phyloP scores from a whole-genome alignment of 305 asterid genomes.

The Fraxinus xanthoxyloides region DNA sequence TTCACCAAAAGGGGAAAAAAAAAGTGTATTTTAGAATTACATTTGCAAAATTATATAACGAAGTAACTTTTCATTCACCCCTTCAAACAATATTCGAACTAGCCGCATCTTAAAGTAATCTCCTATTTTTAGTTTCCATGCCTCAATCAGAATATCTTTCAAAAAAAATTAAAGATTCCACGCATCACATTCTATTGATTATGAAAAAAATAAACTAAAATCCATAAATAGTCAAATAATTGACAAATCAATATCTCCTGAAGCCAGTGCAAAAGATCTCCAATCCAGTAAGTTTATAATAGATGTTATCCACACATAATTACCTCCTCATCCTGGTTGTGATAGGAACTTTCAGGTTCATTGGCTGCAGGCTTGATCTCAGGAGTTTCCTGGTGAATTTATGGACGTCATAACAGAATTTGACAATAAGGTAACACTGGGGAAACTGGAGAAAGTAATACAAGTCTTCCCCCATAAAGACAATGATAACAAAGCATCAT shows the following conservation, averaged over 20 bases:
- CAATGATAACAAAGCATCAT: not conserved
- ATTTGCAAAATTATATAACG: not conserved
- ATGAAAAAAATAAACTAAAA: not conserved
- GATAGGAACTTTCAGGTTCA: slow-evolving; percentile 28
- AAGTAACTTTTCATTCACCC: not conserved
- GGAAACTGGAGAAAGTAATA: slow-evolving; percentile 14
- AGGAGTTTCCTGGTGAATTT: slow-evolving; percentile 32
- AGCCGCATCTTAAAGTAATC: not conserved
- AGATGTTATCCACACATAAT: slow-evolving; percentile 1
- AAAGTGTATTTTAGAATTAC: not conserved
- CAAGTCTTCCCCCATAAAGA: not conserved
- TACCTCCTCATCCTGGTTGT: slow-evolving; percentile 40
- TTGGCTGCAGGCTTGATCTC: slow-evolving; percentile 35
- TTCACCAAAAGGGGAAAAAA: slow-evolving; percentile 13
- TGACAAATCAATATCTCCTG: not conserved
- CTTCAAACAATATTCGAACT: not conserved
- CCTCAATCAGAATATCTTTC: not conserved
- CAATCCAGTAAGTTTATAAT: not conserved
- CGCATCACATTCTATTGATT: not conserved
- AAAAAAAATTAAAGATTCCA: not conserved
- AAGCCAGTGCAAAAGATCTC: slow-evolving; percentile 16
- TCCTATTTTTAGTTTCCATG: not conserved
- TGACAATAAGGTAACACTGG: not conserved
- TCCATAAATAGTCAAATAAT: not conserved
- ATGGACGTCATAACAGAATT: slow-evolving; percentile 2